A percentile compares a stretch with the other conserved stretches of the same genome.
phyloP scores from a whole-genome alignment of 2,329 filamentous ascomycete species.

The Colletotrichum viniferum region DNA sequence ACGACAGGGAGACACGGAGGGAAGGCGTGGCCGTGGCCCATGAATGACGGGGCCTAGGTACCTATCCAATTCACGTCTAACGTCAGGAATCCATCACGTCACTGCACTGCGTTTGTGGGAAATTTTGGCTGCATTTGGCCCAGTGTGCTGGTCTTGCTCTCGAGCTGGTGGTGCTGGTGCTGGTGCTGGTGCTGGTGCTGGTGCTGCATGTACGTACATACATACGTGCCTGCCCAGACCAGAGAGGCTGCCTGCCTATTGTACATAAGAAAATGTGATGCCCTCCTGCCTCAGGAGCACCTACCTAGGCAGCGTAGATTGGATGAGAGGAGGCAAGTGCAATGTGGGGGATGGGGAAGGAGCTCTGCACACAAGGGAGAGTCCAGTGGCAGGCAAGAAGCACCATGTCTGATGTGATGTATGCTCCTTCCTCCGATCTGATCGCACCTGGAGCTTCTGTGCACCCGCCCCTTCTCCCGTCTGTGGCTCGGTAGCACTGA shows the following conservation, averaged over 20 bases:
- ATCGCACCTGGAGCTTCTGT: neutral
- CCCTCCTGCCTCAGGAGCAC: neutral
- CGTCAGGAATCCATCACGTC: conserved; percentile 25
- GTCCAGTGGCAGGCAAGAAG: neutral
- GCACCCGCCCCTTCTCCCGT: neutral
- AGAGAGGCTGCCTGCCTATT: neutral
- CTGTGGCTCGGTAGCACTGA: neutral
- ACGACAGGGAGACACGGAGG: conserved; percentile 4
- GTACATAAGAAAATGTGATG: neutral
- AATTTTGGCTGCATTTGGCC: conserved; percentile 20
- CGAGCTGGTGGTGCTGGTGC: neutral
- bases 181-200: neutral
- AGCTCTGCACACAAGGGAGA: neutral
- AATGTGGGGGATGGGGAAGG: neutral
- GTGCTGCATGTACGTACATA: neutral
- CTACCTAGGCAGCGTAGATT: neutral
- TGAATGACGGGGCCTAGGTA: neutral
- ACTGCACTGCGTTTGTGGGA: conserved; percentile 14
- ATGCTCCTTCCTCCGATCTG: neutral
- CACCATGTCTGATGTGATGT: neutral
- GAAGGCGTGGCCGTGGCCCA: neutral
- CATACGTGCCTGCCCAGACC: neutral
- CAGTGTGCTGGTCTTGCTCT: neutral
- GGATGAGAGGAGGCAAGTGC: neutral
- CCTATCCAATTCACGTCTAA: neutral